These are phyloP conservation scores for Neonectria coccinea DNA, from an alignment of 2,329 filamentous ascomycete species.

Conservation along the genomic window DNA sequence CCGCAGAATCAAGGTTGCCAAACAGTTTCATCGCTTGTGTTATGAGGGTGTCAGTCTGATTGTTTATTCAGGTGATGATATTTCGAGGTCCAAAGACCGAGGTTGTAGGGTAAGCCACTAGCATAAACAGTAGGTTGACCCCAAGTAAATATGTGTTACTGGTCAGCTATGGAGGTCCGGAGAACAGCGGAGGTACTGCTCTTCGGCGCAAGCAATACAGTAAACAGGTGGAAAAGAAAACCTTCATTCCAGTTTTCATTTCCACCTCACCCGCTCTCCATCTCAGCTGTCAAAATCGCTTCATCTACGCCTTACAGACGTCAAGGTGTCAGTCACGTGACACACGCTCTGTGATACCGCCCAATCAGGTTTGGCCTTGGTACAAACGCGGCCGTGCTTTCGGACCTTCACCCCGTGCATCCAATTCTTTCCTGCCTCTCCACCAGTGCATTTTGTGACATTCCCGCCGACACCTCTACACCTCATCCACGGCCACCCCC, in stretches of 20 bases:
- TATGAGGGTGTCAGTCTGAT: not conserved
- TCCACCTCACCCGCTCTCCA: not conserved
- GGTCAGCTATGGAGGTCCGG: not conserved
- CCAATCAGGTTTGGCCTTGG: constrained; percentile 42
- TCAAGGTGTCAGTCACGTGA: constrained; percentile 38
- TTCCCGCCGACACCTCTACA: constrained; percentile 50
- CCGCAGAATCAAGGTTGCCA: not conserved
- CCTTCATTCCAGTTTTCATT: too few species aligned
- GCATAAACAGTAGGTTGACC: too few species aligned
- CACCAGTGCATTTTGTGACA: constrained; percentile 52
- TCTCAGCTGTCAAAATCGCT: not conserved
- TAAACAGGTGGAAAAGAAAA: not conserved
- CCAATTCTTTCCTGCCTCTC: constrained; percentile 57
- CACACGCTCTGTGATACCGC: not conserved
- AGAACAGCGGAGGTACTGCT: not conserved
- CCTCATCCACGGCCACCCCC: constrained; percentile 48
- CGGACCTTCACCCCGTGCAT: constrained; percentile 49
- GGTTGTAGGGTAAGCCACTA: not conserved
- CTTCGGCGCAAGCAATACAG: not conserved
- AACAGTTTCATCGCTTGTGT: not conserved
- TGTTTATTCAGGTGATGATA: too few species aligned
- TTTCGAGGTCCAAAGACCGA: not conserved
- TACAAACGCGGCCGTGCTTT: constrained; percentile 45
- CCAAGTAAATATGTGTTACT: not conserved
- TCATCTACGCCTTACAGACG: not conserved